phyloP scores from a whole-genome alignment of 2,329 filamentous ascomycete genomes.

The Trichophyton verrucosum region DNA sequence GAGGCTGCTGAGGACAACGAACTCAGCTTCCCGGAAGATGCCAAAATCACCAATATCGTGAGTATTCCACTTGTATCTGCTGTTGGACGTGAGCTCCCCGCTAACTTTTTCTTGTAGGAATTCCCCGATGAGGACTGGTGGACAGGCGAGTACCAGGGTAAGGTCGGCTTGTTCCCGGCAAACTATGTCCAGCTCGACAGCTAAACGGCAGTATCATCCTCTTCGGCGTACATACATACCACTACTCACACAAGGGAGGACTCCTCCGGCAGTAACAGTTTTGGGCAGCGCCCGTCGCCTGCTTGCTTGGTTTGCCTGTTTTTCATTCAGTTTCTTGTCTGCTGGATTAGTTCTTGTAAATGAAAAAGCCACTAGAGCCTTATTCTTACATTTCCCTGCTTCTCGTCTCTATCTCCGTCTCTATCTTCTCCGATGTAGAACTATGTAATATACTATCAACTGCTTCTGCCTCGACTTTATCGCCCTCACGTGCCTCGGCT shows the following conservation, averaged over 20 bases:
- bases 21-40: conserved; percentile 77
- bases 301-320: not conserved
- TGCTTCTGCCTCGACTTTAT: not conserved
- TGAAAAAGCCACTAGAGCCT: not conserved
- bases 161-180: conserved; percentile 66
- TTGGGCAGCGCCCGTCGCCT: conserved; percentile 1
- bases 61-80: conserved; percentile 25
- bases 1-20: conserved; percentile 91
- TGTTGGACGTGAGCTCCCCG: not conserved
- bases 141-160: conserved; percentile 74
- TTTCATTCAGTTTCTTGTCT: not conserved
- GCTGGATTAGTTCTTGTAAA: conserved; percentile 3
- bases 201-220: conserved; percentile 13
- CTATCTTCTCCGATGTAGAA: not conserved
- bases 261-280: not conserved
- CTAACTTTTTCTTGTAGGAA: conserved; percentile 44
- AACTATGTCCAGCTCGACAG: conserved; percentile 37
- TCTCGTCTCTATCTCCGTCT: not conserved
- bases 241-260: not conserved
- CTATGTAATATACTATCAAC: not conserved
- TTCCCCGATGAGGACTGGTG: conserved; percentile 99
- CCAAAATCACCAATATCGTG: conserved; percentile 65
- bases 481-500: not conserved
- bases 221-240: not conserved
- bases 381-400: not conserved